A percentile compares a stretch with the other conserved stretches of the same genome.
phyloP scores from a whole-genome alignment of 1,284 basidiomycete genomes.

The Austropuccinia psidii region DNA sequence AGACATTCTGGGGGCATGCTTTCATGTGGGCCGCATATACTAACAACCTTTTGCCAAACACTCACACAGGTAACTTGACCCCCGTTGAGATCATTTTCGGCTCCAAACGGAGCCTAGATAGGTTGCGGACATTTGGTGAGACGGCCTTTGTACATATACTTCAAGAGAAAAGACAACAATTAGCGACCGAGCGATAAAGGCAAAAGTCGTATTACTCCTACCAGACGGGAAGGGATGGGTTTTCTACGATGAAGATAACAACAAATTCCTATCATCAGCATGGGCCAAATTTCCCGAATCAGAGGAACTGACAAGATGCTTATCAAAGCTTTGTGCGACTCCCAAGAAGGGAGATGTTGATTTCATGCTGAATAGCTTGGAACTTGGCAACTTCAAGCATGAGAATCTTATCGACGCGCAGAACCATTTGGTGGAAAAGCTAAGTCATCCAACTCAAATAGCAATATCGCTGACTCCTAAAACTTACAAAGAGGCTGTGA shows the following conservation, averaged over 20 bases:
- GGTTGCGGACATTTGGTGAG: neutral
- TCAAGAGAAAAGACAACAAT: neutral
- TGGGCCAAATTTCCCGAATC: too few relatives aligned
- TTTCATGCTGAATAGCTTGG: neutral
- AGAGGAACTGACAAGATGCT: too few relatives aligned
- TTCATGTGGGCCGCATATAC: neutral
- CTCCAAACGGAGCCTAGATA: neutral
- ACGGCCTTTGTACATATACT: neutral
- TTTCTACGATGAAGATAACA: neutral
- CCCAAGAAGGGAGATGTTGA: neutral
- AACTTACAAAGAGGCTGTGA: neutral
- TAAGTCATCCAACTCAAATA: too few relatives aligned
- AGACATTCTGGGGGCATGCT: neutral
- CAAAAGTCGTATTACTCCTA: too few relatives aligned
- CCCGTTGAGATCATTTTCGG: neutral
- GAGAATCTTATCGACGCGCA: neutral
- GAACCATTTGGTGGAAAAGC: neutral
- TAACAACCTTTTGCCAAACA: neutral
- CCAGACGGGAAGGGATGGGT: too few relatives aligned
- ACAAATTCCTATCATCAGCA: neutral
- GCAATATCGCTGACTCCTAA: too few relatives aligned
- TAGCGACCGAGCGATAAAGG: too few relatives aligned
- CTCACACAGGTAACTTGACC: neutral
- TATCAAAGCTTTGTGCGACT: neutral
- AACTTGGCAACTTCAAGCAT: neutral